Conservation (phyloP, 345 rosid species). For the Trapa incisa region DNA sequence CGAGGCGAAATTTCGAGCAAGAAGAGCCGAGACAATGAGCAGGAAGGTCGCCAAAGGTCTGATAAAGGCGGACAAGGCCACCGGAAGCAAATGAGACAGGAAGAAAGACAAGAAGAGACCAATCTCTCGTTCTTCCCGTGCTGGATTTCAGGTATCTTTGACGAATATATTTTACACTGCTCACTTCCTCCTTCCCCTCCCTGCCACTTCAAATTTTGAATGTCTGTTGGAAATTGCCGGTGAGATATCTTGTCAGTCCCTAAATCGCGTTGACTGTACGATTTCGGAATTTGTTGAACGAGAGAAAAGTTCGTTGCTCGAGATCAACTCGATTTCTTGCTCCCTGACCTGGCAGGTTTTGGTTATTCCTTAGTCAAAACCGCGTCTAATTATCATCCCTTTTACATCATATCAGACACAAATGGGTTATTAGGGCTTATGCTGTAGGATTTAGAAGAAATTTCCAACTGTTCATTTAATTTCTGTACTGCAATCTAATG, state of each 20-base stretch:
- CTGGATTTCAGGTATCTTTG: slow-evolving; percentile 10
- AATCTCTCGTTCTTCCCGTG: slow-evolving; percentile 13
- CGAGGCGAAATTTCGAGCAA: background rate
- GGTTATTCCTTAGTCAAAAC: no score
- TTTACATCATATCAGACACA: no score
- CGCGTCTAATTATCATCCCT: no score
- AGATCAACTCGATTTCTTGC: background rate
- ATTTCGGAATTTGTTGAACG: background rate
- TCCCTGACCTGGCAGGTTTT: background rate
- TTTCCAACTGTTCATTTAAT: background rate
- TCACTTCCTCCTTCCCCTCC: no score
- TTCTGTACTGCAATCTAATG: background rate
- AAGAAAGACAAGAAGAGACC: slow-evolving; percentile 14
- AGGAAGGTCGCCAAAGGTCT: slow-evolving; percentile 12
- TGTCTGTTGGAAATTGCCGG: background rate
- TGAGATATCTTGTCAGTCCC: no score
- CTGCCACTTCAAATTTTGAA: background rate
- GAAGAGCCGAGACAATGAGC: background rate
- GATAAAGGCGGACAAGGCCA: slow-evolving; percentile 4
- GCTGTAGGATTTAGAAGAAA: background rate
- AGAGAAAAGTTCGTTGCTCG: background rate
- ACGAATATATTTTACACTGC: background rate
- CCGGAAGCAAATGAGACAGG: background rate
- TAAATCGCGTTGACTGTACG: no score
- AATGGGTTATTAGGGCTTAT: background rate